Evolutionary conservation across 2,329 filamentous ascomycete genomes (phyloP).

Genomic region (Claviceps sp.): DNA sequence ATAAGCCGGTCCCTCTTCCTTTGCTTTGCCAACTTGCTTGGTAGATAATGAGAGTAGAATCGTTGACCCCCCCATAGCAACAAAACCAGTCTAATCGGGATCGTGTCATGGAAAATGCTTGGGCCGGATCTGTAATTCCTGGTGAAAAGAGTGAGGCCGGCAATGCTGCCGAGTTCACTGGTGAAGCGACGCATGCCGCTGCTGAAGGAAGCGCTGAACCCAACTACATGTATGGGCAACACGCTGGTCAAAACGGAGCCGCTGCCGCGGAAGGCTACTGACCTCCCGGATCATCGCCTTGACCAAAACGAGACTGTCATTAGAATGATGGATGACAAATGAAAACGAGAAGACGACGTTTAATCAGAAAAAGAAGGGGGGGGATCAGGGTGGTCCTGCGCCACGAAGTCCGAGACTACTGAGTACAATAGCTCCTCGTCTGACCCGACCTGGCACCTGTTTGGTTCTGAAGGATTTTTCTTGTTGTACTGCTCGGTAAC

Average conservation of each 20-base stretch:
- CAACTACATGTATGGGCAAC: slow-evolving; percentile 40
- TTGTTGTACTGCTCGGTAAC: neutral
- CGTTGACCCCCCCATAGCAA: slow-evolving; percentile 16
- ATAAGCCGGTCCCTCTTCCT: slow-evolving; percentile 24
- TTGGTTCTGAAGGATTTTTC: neutral
- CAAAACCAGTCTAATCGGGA: slow-evolving; percentile 29
- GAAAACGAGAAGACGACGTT: neutral
- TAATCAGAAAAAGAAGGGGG: neutral
- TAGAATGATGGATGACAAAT: neutral
- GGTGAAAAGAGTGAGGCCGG: slow-evolving; percentile 20
- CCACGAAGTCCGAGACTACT: neutral
- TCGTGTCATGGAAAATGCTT: slow-evolving; percentile 22
- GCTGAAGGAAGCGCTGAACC: slow-evolving; percentile 28
- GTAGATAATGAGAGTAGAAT: neutral
- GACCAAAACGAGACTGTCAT: neutral
- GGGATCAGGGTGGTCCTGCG: neutral
- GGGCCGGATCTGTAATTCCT: slow-evolving; percentile 18
- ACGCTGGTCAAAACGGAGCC: slow-evolving; percentile 46
- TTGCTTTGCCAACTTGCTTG: neutral
- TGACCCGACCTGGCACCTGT: neutral
- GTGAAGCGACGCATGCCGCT: slow-evolving; percentile 24
- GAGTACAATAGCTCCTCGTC: neutral
- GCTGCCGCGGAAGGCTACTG: slow-evolving; percentile 38
- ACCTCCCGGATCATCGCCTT: neutral
- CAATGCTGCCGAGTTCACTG: slow-evolving; percentile 25